These are phyloP conservation scores for Aphanomyces cochlioides DNA, from an alignment of 352 stramenopile species.

Conservation along the genomic window DNA sequence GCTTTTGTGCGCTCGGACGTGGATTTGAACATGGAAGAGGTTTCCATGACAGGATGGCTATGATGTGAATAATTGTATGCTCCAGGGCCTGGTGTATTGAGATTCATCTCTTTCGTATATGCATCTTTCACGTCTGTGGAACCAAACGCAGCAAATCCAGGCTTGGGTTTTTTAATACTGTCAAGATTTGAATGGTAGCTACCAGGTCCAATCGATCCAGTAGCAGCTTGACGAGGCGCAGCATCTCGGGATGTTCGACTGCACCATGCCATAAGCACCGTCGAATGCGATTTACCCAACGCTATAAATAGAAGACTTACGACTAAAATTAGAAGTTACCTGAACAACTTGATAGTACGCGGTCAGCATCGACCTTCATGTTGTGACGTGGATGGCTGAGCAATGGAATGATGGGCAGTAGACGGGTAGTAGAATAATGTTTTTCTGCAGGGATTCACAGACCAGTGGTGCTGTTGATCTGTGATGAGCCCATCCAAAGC, in stretches of 20 bases:
- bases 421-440: too few relatives aligned
- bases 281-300: background rate
- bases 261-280: slow-evolving; percentile 14
- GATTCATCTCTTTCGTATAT: background rate
- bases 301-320: background rate
- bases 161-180: background rate
- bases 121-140: slow-evolving; percentile 6
- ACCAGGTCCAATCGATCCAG: slow-evolving; percentile 1
- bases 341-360: too few relatives aligned
- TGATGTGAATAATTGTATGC: background rate
- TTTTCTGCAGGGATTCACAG: too few relatives aligned
- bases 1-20: slow-evolving; percentile 13
- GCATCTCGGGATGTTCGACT: slow-evolving; percentile 13
- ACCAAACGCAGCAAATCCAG: slow-evolving; percentile 25
- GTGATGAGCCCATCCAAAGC: too few relatives aligned
- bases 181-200: slow-evolving; percentile 1
- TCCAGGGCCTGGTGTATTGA: slow-evolving; percentile 11
- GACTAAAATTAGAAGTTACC: background rate
- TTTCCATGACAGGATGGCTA: background rate
- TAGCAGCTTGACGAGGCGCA: background rate
- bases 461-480: too few relatives aligned
- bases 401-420: too few relatives aligned
- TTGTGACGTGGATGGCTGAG: too few relatives aligned
- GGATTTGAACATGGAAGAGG: slow-evolving; percentile 21
- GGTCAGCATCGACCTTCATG: too few relatives aligned